Evolutionary conservation across 176 grass and related monocot genomes (phyloP).

Genomic region (Ananas comosus): DNA sequence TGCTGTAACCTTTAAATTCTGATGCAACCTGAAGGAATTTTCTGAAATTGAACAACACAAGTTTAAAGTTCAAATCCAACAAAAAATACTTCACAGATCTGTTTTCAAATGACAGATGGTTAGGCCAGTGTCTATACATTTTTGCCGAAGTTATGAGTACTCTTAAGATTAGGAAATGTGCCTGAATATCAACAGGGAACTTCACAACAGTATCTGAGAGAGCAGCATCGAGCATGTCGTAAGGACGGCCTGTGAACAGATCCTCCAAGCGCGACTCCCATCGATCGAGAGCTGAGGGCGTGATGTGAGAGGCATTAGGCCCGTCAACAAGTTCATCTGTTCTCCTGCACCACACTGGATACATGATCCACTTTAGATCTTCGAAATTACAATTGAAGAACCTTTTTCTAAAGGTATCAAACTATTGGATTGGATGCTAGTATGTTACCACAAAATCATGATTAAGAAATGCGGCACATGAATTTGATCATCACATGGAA

Average conservation of each 20-base stretch:
- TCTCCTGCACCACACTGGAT: constrained; percentile 87
- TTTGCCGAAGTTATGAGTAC: not conserved
- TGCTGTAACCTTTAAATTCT: no score
- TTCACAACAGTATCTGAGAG: constrained; percentile 53
- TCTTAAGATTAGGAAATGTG: not conserved
- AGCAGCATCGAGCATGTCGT: constrained; percentile 94
- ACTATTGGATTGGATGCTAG: no score
- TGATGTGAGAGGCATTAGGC: constrained; percentile 75
- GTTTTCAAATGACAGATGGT: no score
- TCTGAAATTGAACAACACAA: no score
- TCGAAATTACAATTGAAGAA: no score
- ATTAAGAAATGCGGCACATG: not conserved
- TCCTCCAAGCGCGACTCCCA: constrained; percentile 85
- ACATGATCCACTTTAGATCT: not conserved
- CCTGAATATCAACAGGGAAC: constrained; percentile 88
- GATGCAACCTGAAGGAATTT: no score
- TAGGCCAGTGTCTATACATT: no score
- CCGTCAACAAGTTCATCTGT: constrained; percentile 94
- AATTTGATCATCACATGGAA: no score
- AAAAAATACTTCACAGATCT: no score
- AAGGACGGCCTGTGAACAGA: constrained; percentile 58
- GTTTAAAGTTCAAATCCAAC: no score
- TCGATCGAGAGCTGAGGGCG: constrained; percentile 64
- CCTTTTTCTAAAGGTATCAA: no score
- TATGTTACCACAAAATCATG: no score